phyloP scores from a whole-genome alignment of 2,329 filamentous ascomycete genomes.

The Lachnellula hyalina region DNA sequence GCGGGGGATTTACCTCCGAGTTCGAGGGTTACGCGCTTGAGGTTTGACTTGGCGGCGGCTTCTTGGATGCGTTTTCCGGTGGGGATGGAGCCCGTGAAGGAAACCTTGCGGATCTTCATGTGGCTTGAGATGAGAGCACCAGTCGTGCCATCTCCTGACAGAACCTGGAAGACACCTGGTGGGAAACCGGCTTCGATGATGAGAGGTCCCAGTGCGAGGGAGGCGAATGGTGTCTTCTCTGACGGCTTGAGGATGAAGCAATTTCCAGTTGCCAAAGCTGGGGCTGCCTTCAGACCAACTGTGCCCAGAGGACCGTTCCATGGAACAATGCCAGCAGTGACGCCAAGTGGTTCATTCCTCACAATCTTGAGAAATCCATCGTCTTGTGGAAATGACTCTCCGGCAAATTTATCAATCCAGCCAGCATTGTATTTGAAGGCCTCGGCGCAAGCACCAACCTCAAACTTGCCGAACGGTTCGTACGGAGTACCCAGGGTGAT shows the following conservation, averaged over 20 bases:
- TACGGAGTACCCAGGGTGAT: slow-evolving; percentile 43
- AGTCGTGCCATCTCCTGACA: slow-evolving; percentile 36
- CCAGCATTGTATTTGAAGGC: slow-evolving; percentile 33
- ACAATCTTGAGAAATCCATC: slow-evolving; percentile 41
- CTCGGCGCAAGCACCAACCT: slow-evolving; percentile 32
- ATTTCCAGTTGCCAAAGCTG: slow-evolving; percentile 55
- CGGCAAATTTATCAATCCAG: slow-evolving; percentile 37
- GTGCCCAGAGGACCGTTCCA: slow-evolving; percentile 50
- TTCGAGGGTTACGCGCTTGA: slow-evolving; percentile 40
- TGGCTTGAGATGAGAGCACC: slow-evolving; percentile 35
- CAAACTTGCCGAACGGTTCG: slow-evolving; percentile 40
- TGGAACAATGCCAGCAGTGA: slow-evolving; percentile 50
- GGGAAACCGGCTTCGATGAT: slow-evolving; percentile 29
- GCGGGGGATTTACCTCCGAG: slow-evolving; percentile 40
- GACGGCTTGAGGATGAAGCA: slow-evolving; percentile 56
- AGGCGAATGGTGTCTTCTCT: slow-evolving; percentile 55
- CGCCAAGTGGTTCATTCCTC: slow-evolving; percentile 37
- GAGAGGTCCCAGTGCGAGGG: slow-evolving; percentile 41
- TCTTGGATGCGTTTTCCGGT: slow-evolving; percentile 37
- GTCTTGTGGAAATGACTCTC: slow-evolving; percentile 37
- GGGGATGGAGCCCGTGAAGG: slow-evolving; percentile 37
- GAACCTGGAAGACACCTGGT: slow-evolving; percentile 37
- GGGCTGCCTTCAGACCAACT: slow-evolving; percentile 49
- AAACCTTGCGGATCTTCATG: slow-evolving; percentile 36
- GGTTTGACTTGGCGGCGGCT: slow-evolving; percentile 36